Conservation (phyloP, 106 monocot species). For the Dendrobium nobile region DNA sequence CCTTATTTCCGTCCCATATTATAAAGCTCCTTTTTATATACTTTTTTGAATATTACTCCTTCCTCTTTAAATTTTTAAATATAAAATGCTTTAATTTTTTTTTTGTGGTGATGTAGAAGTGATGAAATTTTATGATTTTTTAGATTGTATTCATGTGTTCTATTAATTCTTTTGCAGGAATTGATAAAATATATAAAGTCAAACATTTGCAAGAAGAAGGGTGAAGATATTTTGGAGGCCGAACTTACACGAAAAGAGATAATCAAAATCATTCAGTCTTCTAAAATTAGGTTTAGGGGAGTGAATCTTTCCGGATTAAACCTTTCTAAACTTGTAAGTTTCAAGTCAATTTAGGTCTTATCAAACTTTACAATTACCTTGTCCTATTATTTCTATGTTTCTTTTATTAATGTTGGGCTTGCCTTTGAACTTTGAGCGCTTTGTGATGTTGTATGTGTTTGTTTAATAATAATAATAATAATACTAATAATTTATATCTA, state of each 20-base stretch:
- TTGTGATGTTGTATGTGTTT: too few species aligned
- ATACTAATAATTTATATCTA: too few species aligned
- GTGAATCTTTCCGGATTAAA: conserved; percentile 84
- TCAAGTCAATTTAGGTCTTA: neutral
- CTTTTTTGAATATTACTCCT: neutral
- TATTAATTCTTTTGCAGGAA: conserved; percentile 38
- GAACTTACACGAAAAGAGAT: conserved; percentile 82
- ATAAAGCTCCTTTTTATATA: neutral
- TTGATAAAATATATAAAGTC: conserved; percentile 68
- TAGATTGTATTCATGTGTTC: neutral
- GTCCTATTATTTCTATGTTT: neutral
- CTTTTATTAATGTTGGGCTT: neutral
- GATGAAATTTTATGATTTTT: neutral
- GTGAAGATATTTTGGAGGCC: conserved; percentile 35
- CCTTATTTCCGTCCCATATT: neutral
- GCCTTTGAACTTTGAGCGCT: too few species aligned
- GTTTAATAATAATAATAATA: too few species aligned
- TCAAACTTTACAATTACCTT: neutral
- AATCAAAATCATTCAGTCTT: conserved; percentile 67
- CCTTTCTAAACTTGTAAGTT: conserved; percentile 95
- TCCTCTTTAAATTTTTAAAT: neutral
- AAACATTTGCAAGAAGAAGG: conserved; percentile 37
- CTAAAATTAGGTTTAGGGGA: conserved; percentile 79
- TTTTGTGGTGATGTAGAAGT: neutral
- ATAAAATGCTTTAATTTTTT: neutral